Base-by-base conservation (phyloP, 164 flowering plant genomes). In the Magnolia changhungtana region DNA sequence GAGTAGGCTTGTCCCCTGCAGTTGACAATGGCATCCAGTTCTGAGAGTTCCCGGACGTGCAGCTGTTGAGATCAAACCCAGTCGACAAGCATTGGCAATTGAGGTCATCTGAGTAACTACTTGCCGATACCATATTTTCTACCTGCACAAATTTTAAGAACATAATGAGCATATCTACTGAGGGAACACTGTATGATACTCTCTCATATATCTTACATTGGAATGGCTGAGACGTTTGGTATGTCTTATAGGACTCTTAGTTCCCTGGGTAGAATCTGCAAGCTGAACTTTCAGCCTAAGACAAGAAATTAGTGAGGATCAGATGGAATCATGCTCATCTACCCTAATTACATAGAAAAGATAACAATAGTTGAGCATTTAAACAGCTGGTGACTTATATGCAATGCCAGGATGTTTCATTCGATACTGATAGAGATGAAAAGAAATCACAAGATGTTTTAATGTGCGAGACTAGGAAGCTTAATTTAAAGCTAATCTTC, bases 201-300 rank as follows among this genome's bases (percentile, higher is more conserved):
- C 55, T 69, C 49, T 19, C 8, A 5, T 27, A 45, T 77, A 29
- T 49, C 88, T 86, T 81, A 96, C 98, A 86, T 81, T 88, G 9
- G 87, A 61, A 79, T 81, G 83, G 76, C 63, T 85, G 74, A 1
- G 61, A 69, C 95, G 87, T 79, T 92, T 94, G 6, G 84, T 64
- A 11, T 81, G 91, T 76, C 90, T 83, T 27, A 92, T 80, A 31
- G 99, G 99, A 84, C 98, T 95, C 80, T 81, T 90, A 74, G 88
- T 84, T 69, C 91, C 97, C 69, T 87, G 92, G 63, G 92, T 76
- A 75, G 92, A 79, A 77, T 94, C 98, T 1, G 94, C 83, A 11
- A 94, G 92, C 79, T 93, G 99, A 73, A 93, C 95, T 82, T 96
- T 96, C 77, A 92, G 82, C 85, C 98, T 96, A 69, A 81, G 59